Conservation (phyloP, 495 filamentous ascomycete species). For the Trichocladium antarcticum region DNA sequence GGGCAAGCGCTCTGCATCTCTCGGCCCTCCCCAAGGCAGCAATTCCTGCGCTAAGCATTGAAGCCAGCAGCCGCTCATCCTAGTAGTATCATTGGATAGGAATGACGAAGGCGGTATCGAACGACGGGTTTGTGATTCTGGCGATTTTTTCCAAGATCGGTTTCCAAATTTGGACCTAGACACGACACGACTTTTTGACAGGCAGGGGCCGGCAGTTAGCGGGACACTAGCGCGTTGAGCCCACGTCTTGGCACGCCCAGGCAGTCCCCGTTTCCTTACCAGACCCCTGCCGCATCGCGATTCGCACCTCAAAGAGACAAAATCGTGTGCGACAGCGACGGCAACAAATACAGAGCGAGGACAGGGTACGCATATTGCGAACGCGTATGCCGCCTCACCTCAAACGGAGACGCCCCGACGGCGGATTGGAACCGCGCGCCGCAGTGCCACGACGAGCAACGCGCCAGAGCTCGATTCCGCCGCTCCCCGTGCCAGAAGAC, state of each 20-base stretch:
- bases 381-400: conserved; percentile 26
- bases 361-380: not conserved
- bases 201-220: too few species aligned
- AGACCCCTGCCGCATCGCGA: not conserved
- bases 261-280: not conserved
- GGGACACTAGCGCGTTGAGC: too few species aligned
- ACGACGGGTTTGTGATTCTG: not conserved
- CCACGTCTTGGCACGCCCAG: too few species aligned
- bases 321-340: not conserved
- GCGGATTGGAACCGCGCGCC: conserved; percentile 1
- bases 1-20: not conserved
- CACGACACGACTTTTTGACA: too few species aligned
- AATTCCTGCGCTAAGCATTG: conserved; percentile 24
- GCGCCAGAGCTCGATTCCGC: conserved; percentile 30
- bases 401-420: conserved; percentile 34
- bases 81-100: conserved; percentile 4
- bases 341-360: not conserved
- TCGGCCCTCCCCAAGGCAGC: conserved; percentile 15
- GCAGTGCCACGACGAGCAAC: conserved; percentile 31
- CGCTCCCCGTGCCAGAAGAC: conserved; percentile 21
- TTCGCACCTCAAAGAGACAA: not conserved
- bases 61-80: conserved; percentile 16
- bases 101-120: not conserved
- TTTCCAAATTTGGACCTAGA: too few species aligned
- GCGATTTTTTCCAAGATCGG: too few species aligned